phyloP scores from a whole-genome alignment of 345 rosid genomes.

The Rhizophora mangle region DNA sequence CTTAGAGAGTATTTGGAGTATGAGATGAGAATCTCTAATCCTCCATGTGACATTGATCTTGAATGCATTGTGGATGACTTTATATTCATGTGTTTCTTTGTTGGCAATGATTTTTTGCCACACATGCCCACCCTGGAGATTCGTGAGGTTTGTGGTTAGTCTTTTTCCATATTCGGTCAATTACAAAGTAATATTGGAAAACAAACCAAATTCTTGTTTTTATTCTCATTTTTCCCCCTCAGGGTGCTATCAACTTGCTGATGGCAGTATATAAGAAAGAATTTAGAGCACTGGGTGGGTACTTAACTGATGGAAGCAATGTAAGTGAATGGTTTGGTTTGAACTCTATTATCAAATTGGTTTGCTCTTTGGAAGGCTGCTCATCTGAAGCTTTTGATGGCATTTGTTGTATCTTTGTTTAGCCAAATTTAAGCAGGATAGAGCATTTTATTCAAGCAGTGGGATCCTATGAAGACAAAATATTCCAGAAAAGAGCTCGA shows the following conservation, averaged over 20 bases:
- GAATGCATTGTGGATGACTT: conserved; percentile 90
- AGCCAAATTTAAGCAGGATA: conserved; percentile 71
- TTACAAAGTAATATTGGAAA: neutral
- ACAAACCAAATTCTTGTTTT: neutral
- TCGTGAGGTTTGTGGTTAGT: conserved; percentile 68
- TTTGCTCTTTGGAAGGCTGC: conserved; percentile 13
- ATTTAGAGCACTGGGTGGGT: conserved; percentile 54
- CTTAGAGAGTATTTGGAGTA: conserved; percentile 87
- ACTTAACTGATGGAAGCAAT: conserved; percentile 77
- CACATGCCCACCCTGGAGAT: conserved; percentile 99
- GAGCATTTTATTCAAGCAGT: conserved; percentile 90
- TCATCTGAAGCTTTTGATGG: neutral
- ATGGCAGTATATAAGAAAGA: conserved; percentile 85
- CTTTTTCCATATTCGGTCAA: neutral
- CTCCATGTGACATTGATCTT: conserved; percentile 48
- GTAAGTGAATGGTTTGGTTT: conserved; percentile 28
- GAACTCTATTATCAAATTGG: neutral
- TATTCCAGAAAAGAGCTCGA: conserved; percentile 82
- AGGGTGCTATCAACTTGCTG: conserved; percentile 95
- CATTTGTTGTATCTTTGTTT: conserved; percentile 25
- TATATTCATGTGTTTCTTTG: conserved; percentile 94
- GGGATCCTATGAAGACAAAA: conserved; percentile 74
- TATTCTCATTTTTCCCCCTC: conserved; percentile 7
- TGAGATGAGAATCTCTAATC: conserved; percentile 61
- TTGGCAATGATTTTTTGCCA: conserved; percentile 96